Base-by-base conservation (phyloP, 2,329 filamentous ascomycete species). In the Colletotrichum melonis region DNA sequence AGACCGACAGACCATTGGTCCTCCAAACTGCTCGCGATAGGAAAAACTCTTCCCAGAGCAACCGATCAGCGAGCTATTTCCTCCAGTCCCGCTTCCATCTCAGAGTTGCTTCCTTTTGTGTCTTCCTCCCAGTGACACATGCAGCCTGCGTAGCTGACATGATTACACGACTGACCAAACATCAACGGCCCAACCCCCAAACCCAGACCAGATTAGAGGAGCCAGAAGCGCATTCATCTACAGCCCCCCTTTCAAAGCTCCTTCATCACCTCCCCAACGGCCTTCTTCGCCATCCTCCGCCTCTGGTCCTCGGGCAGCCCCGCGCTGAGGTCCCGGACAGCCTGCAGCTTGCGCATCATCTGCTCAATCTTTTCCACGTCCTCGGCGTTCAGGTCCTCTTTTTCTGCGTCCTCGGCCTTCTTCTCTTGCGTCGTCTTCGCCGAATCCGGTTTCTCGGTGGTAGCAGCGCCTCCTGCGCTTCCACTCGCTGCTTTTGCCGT, bases 261-360 rank as follows among this genome's bases (percentile, higher is more conserved):
- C 77, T 86, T 89, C 90, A 93, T 92, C 38, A 92, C 88, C 77
- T 93, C 90, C 14, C 84, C 86, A 3, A 93, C 90, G 0, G 90
- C 90, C 76, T 88, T 88, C 26, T 88, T 88, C 3, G 91, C 91
- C 82, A 92, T 85, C 74, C 85, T 86, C 79, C 86, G 89, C 76
- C 90, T 86, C 81, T 93, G 89, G 30, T 89, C 88, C 78, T 91
- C 88, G 1, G 89, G 85, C 80, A 93, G 78, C 9, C 88, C 89
- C 14, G 88, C 87, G 35, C 87, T 90, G 75, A 90, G 86, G 67
- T 92, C 90, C 78, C 86, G 82, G 9, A 89, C 89, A 1, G 90
- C 90, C 80, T 90, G 89, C 73, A 93, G 82, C 80, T 89, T 92
- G 63, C 86, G 82, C 89, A 93, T 92, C 87, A 93, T 89, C 64